Percentiles rank a stretch among this genome's conserved stretches.
These are phyloP conservation scores for Yamadazyma takamatsuzukensis DNA, from an alignment of 805 yeast genomes.

Conservation along the genomic window DNA sequence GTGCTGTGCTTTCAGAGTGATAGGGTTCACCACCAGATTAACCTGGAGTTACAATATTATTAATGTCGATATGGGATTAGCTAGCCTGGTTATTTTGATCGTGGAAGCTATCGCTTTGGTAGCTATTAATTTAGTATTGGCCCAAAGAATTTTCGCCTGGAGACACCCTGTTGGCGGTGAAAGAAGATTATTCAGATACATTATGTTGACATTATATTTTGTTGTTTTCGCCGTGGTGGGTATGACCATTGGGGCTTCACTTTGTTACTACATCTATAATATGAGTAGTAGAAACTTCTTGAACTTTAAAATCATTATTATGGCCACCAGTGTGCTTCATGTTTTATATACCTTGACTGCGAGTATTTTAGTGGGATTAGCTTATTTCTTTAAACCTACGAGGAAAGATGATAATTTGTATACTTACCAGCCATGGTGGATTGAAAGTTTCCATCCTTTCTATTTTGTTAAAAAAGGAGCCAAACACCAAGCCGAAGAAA, in stretches of 20 bases:
- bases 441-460: constrained; percentile 54
- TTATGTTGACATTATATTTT: constrained; percentile 48
- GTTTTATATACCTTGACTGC: constrained; percentile 52
- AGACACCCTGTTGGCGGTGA: constrained; percentile 71
- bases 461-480: constrained; percentile 60
- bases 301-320: constrained; percentile 52
- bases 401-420: constrained; percentile 45
- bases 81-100: constrained; percentile 53
- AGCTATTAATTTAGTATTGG: constrained; percentile 55
- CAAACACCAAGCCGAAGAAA: constrained; percentile 41
- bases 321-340: constrained; percentile 38
- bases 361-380: constrained; percentile 42
- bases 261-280: constrained; percentile 56
- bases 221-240: constrained; percentile 55
- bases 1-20: constrained; percentile 48
- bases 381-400: constrained; percentile 57
- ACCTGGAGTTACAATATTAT: constrained; percentile 56
- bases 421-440: constrained; percentile 78
- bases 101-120: constrained; percentile 58
- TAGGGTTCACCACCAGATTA: constrained; percentile 59
- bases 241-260: constrained; percentile 68
- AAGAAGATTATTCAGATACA: constrained; percentile 43
- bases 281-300: constrained; percentile 40
- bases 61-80: constrained; percentile 46
- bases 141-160: constrained; percentile 74